Evolutionary conservation across 352 stramenopile genomes (phyloP), one percentile per base, ranked within the genome.

Genomic region (Globisporangium recalcitrans): DNA sequence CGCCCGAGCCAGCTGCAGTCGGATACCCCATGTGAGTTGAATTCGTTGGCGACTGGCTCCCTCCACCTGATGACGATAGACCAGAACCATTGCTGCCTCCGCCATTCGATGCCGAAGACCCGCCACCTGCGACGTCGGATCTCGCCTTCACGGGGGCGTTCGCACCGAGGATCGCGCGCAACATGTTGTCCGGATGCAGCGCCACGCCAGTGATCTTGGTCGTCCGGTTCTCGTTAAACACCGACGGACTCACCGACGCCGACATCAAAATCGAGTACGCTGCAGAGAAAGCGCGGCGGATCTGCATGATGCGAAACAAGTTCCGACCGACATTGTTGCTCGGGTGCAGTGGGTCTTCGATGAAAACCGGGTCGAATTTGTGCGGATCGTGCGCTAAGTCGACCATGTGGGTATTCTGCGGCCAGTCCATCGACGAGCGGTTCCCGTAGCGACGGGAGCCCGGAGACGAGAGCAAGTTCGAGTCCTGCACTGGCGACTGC

Each of bases 311-410:
- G 48, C 96, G 87, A 69, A 98, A 98, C 49, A 93, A 94, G 69
- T 98, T 98, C 52, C 96, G 77, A 16, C 94, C 94, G 27, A 98
- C 94, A 65, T 98, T 98, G 75, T 98, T 98, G 58, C 85, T 94
- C 9, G 87, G 74, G 26, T 85, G 91, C 19, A 98, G 69, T 4
- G 94, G 96, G 69, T 98, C 96, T 70, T 98, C 94, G 47, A 98
- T 97, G 78, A 96, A 98, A 7, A 98, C 74, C 0, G 93, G 93
- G 62, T 98, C 93, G 69, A 98, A 97, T 62, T 95, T 94, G 73
- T 95, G 87, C 19, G 88, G 85, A 31, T 96, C 87, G 29, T 95
- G 85, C 1, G 80, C 73, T n/a, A 87, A 66, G 68, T 90, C 62
- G 32, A 80, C 65, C 61, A 77, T 71, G 46, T 70, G 62, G 38